Evolutionary conservation across 768 basidiomycete species (phyloP).

Genomic region (Mycena pura): DNA sequence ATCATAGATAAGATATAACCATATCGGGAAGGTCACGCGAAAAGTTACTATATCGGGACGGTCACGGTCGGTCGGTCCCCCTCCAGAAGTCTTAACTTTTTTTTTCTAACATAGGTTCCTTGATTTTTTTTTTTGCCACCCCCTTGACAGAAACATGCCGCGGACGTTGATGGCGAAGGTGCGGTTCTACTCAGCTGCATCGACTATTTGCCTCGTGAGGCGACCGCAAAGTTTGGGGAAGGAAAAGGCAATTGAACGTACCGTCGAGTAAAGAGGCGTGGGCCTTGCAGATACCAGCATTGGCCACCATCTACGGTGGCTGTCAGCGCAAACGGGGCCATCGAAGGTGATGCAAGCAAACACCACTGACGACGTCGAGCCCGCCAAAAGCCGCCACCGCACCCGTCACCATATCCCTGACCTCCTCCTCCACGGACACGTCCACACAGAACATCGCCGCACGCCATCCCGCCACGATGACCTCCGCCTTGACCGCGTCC

Average conservation of each 20-base stretch:
- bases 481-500: slow-evolving; percentile 28
- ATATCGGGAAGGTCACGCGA: too few species aligned
- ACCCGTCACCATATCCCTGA: slow-evolving; percentile 28
- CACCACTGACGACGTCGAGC: slow-evolving; percentile 26
- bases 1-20: too few species aligned
- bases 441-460: slow-evolving; percentile 28
- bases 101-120: too few species aligned
- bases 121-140: too few species aligned
- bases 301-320: slow-evolving; percentile 13
- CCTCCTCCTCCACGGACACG: slow-evolving; percentile 31
- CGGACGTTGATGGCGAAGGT: slow-evolving; percentile 13
- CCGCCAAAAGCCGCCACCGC: slow-evolving; percentile 26
- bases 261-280: slow-evolving; percentile 6
- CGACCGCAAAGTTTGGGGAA: neutral
- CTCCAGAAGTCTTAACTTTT: too few species aligned
- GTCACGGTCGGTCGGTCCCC: too few species aligned
- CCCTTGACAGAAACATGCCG: slow-evolving; percentile 12
- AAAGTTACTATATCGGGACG: too few species aligned
- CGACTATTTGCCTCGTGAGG: neutral
- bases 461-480: slow-evolving; percentile 23
- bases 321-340: neutral
- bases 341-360: neutral
- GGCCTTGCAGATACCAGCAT: slow-evolving; percentile 12
- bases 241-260: neutral
- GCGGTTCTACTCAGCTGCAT: slow-evolving; percentile 1